Percentiles rank a stretch among this genome's conserved stretches.
Conservation (phyloP, 129 eudicot species). For the Helianthus tuberosus region DNA sequence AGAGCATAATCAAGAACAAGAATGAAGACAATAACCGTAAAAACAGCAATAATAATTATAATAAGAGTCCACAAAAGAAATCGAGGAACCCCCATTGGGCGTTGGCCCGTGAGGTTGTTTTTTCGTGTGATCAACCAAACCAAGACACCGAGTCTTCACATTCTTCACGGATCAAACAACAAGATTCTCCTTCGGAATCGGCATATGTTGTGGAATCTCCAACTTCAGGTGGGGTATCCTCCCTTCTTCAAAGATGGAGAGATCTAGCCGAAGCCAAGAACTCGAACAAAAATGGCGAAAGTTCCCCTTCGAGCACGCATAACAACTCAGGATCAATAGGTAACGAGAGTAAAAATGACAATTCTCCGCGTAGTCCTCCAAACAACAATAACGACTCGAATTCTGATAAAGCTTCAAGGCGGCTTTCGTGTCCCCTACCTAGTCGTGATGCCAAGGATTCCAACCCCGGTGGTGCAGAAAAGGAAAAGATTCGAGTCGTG, state of each 20-base stretch:
- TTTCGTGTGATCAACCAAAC: slow-evolving; percentile 16
- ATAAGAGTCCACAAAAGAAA: slow-evolving; percentile 15
- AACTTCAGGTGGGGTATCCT: slow-evolving; percentile 58
- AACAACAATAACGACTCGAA: slow-evolving; percentile 25
- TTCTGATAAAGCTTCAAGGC: slow-evolving; percentile 34
- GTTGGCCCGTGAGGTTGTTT: slow-evolving; percentile 39
- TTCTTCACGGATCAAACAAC: slow-evolving; percentile 11
- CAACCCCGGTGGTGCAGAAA: slow-evolving; percentile 35
- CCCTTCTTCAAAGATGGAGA: slow-evolving; percentile 69
- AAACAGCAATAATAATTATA: background rate
- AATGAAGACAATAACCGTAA: too few species aligned
- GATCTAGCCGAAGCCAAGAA: slow-evolving; percentile 46
- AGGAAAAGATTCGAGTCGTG: slow-evolving; percentile 67
- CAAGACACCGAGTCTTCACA: background rate
- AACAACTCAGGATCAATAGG: slow-evolving; percentile 23
- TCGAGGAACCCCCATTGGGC: slow-evolving; percentile 38
- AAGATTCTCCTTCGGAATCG: slow-evolving; percentile 7
- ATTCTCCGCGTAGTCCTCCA: slow-evolving; percentile 8
- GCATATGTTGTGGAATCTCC: slow-evolving; percentile 31
- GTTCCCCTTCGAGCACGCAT: slow-evolving; percentile 28
- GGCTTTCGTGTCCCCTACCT: slow-evolving; percentile 39
- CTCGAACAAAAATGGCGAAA: slow-evolving; percentile 2
- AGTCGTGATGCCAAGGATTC: slow-evolving; percentile 32
- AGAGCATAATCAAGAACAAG: background rate
- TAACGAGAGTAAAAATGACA: slow-evolving; percentile 15